These are phyloP conservation scores for Coemansia javaensis DNA, from an alignment of 192 early-diverging fungal genomes.

Conservation along the genomic window DNA sequence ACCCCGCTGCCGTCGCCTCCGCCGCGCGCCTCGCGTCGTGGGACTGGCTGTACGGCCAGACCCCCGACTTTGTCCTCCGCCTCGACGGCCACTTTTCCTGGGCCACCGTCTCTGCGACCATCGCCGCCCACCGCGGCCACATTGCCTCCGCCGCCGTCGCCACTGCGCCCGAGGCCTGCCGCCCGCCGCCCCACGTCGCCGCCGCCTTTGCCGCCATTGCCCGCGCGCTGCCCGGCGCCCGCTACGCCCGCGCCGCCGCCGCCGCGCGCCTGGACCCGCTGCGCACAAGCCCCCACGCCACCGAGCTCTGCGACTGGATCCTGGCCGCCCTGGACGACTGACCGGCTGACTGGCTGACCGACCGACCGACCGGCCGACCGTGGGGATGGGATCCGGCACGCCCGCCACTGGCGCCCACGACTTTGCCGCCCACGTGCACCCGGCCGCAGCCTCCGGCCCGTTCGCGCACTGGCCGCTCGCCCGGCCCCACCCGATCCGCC, in stretches of 20 bases:
- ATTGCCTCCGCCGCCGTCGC: conserved; percentile 9
- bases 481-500: not conserved
- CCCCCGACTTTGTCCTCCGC: conserved; percentile 75
- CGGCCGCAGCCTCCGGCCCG: conserved; percentile 19
- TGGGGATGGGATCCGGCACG: not conserved
- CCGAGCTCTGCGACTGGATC: conserved; percentile 33
- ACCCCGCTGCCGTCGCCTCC: conserved; percentile 3
- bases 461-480: conserved; percentile 12
- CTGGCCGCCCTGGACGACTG: conserved; percentile 5
- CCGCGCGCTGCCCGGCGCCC: conserved; percentile 12
- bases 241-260: conserved; percentile 24
- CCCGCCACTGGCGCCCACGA: conserved; percentile 4
- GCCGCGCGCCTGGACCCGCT: conserved; percentile 7
- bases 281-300: conserved; percentile 7
- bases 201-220: conserved; percentile 11
- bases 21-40: conserved; percentile 57
- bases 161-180: conserved; percentile 4
- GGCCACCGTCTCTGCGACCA: conserved; percentile 11
- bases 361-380: no score
- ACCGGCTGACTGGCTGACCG: not conserved
- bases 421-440: conserved; percentile 22
- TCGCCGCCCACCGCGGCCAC: conserved; percentile 28
- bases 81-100: conserved; percentile 28
- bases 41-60: conserved; percentile 92
- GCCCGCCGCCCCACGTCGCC: conserved; percentile 14